A percentile compares a stretch with the other conserved stretches of the same genome.
Evolutionary conservation across 2,329 filamentous ascomycete genomes (phyloP).

Genomic region (Hypoxylon sp.): DNA sequence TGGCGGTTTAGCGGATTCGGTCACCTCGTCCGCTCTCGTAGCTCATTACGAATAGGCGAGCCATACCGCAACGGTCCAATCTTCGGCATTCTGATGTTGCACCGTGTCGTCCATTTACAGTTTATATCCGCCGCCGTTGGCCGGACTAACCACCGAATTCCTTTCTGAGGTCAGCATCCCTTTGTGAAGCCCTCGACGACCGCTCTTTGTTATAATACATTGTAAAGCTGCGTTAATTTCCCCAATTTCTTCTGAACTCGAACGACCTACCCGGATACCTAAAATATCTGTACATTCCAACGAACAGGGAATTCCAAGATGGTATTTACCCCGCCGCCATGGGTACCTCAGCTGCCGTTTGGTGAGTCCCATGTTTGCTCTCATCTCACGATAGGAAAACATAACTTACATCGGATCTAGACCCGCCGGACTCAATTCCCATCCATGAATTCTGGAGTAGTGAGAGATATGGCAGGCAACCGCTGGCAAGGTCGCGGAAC

Average conservation of each 20-base stretch:
- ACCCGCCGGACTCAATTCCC: constrained; percentile 74
- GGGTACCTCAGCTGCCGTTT: constrained; percentile 52
- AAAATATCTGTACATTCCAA: constrained; percentile 10
- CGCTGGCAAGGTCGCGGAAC: constrained; percentile 71
- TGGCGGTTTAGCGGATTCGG: too few species aligned
- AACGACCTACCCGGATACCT: constrained; percentile 5
- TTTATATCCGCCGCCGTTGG: constrained; percentile 22
- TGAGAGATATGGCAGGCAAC: constrained; percentile 75
- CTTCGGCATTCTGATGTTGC: constrained; percentile 31
- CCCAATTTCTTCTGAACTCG: constrained; percentile 1
- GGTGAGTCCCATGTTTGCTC: constrained; percentile 41
- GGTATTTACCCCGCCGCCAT: constrained; percentile 53
- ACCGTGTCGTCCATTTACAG: constrained; percentile 1
- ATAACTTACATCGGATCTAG: constrained; percentile 42
- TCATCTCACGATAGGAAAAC: not conserved
- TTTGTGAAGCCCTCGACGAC: constrained; percentile 28
- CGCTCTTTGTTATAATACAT: constrained; percentile 26
- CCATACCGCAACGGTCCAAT: constrained; percentile 14
- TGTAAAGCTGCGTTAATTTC: constrained; percentile 12
- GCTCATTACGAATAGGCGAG: constrained; percentile 13
- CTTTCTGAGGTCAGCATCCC: constrained; percentile 32
- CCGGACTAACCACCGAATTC: constrained; percentile 20
- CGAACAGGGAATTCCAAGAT: constrained; percentile 40
- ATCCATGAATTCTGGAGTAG: constrained; percentile 80
- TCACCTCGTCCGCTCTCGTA: not conserved